Percentiles rank a stretch among this genome's conserved stretches.
Evolutionary conservation across 2,329 filamentous ascomycete species (phyloP).

Genomic region (Fusarium sp.): DNA sequence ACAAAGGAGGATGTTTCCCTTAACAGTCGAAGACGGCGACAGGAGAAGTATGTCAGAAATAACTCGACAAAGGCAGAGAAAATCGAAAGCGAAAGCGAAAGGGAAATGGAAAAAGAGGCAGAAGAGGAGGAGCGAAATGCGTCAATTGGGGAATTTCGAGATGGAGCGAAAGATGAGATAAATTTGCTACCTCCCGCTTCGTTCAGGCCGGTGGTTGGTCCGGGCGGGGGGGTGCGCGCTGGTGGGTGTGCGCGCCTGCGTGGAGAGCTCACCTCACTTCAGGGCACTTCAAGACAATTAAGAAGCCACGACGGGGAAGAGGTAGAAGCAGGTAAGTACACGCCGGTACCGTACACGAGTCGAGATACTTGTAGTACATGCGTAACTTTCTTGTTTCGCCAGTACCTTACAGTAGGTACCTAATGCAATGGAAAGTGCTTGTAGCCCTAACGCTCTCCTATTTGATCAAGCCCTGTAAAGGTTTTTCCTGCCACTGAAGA

Average conservation of each 20-base stretch:
- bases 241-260: conserved; percentile 19
- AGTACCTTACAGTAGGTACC: not conserved
- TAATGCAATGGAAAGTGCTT: not conserved
- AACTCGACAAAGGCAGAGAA: conserved; percentile 24
- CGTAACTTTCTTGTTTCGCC: conserved; percentile 1
- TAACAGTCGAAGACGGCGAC: conserved; percentile 29
- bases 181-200: conserved; percentile 42
- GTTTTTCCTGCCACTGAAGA: conserved; percentile 17
- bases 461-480: not conserved
- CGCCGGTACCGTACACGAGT: conserved; percentile 6
- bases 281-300: not conserved
- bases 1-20: conserved; percentile 21
- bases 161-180: conserved; percentile 47
- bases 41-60: conserved; percentile 25
- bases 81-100: conserved; percentile 21
- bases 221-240: conserved; percentile 33
- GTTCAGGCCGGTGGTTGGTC: conserved; percentile 45
- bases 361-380: conserved; percentile 16
- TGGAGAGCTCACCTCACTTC: not conserved
- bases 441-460: not conserved
- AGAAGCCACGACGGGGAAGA: conserved; percentile 8
- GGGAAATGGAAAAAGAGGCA: conserved; percentile 22
- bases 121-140: conserved; percentile 40
- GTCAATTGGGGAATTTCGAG: conserved; percentile 47
- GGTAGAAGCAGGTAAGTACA: conserved; percentile 21